Base-by-base conservation (phyloP, 1,139 yeast genomes). In the Magnusiomyces magnusii region DNA sequence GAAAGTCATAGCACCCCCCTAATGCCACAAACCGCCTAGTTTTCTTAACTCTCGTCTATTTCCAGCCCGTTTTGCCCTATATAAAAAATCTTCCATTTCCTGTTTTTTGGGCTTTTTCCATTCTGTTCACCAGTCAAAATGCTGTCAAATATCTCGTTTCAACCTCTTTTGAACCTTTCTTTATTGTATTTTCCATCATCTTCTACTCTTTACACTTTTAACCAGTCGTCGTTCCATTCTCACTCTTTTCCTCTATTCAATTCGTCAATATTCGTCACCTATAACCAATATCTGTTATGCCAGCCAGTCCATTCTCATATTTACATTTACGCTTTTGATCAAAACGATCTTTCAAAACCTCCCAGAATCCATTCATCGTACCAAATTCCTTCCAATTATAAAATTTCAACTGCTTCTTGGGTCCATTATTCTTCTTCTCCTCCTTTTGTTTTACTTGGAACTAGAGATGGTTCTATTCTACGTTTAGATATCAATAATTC, bases 321-420 rank as follows among this genome's bases (percentile, higher is more conserved):
- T n/a, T 54, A 57, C 10, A 51, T 57, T 13, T 54, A 56, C 47
- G 53, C 52, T 25, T 55, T 59, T 39, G 51, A 55, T 10, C 41
- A n/a, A 10, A 39, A 39, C 19, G 19, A 39, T 9, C 44, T n/a
- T 39, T 10, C 17, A 10, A 10, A 39, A n/a, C 44, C 44, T 39
- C 44, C 44, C 7, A n/a, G 19, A 3, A 5, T 39, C 19, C 44
- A 39, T 39, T 39, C 44, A 10, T 9, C 44, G 5, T 39, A 39
- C 19, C 10, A 15, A n/a, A 34, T 57, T 13, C 55, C 61, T 1
- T 36, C 51, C 13, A 23, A 31, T 1, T 53, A 36, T n/a, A 57
- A 60, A 39, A 53, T 60, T 10, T 57, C 62, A 2, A 57, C 36
- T 25, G 58, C 57, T 9, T 60, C 58, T 27, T 60, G 62, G 62